Conservation (phyloP, 768 basidiomycete genomes). For the Boletus eberwhitei region DNA sequence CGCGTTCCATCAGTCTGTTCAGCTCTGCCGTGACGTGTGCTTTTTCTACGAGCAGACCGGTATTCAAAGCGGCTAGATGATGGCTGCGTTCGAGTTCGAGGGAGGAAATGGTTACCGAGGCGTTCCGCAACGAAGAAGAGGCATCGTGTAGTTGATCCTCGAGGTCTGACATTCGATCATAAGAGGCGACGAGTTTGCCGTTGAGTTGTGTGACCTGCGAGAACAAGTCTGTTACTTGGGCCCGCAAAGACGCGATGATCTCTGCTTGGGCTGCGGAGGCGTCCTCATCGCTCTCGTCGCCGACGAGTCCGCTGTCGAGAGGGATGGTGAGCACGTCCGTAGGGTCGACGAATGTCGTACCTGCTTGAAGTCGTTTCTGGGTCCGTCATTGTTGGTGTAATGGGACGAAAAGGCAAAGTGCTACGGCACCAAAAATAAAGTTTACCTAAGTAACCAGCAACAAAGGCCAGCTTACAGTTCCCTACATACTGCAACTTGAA, state of each 20-base stretch:
- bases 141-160: slow-evolving; percentile 83
- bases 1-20: slow-evolving; percentile 87
- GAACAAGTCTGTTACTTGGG: slow-evolving; percentile 82
- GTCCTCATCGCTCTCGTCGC: slow-evolving; percentile 28
- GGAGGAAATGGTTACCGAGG: slow-evolving; percentile 66
- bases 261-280: slow-evolving; percentile 70
- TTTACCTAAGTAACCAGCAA: not conserved
- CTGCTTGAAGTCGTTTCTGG: slow-evolving; percentile 9
- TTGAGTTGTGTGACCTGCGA: slow-evolving; percentile 91
- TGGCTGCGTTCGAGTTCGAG: slow-evolving; percentile 83
- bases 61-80: slow-evolving; percentile 87
- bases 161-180: slow-evolving; percentile 88
- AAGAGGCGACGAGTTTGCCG: slow-evolving; percentile 86
- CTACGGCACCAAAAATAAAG: slow-evolving; percentile 8
- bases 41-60: slow-evolving; percentile 89
- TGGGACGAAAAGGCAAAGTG: not conserved
- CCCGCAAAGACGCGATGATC: slow-evolving; percentile 76
- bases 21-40: slow-evolving; percentile 88
- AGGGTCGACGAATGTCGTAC: slow-evolving; percentile 7
- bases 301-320: not conserved
- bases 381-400: slow-evolving; percentile 12
- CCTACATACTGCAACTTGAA: not conserved
- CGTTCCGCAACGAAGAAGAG: slow-evolving; percentile 53
- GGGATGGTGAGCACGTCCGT: slow-evolving; percentile 2
- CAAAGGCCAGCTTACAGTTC: not conserved